These are phyloP conservation scores for Macroventuria anomochaeta DNA, from an alignment of 2,329 filamentous ascomycete species.

Conservation along the genomic window DNA sequence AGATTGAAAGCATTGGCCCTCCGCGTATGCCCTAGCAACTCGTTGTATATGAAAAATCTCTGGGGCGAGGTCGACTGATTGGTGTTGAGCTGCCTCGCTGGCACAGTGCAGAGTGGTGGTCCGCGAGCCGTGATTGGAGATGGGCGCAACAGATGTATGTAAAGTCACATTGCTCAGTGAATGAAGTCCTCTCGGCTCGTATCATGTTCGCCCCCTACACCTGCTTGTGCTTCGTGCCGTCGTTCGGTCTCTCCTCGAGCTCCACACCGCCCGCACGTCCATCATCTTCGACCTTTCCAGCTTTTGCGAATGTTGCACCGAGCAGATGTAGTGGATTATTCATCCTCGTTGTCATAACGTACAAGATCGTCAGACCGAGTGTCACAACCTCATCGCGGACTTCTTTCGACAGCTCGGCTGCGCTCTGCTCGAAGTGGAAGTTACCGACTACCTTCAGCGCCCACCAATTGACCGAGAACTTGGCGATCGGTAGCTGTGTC, in stretches of 20 bases:
- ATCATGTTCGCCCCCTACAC: background rate
- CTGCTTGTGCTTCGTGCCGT: constrained; percentile 13
- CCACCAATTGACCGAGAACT: constrained; percentile 27
- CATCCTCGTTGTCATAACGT: constrained; percentile 28
- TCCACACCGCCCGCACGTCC: background rate
- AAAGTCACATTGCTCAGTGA: no score
- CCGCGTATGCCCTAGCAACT: background rate
- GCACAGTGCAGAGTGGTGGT: background rate
- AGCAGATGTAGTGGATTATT: constrained; percentile 27
- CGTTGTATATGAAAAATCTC: background rate
- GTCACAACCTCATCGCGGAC: constrained; percentile 28
- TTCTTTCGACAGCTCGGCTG: constrained; percentile 12
- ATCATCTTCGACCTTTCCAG: constrained; percentile 21
- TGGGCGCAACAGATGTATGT: no score
- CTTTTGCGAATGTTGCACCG: constrained; percentile 25
- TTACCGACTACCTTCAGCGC: constrained; percentile 28
- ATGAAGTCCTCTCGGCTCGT: no score
- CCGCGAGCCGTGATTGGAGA: no score
- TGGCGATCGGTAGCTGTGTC: constrained; percentile 27
- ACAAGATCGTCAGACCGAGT: constrained; percentile 25
- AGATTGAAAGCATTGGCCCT: background rate
- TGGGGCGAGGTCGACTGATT: background rate
- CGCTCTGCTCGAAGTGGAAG: constrained; percentile 24
- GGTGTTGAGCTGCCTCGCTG: background rate
- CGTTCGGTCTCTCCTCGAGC: background rate